Evolutionary conservation across 805 yeast species (phyloP).

Genomic region (Wickerhamomyces mucosus): DNA sequence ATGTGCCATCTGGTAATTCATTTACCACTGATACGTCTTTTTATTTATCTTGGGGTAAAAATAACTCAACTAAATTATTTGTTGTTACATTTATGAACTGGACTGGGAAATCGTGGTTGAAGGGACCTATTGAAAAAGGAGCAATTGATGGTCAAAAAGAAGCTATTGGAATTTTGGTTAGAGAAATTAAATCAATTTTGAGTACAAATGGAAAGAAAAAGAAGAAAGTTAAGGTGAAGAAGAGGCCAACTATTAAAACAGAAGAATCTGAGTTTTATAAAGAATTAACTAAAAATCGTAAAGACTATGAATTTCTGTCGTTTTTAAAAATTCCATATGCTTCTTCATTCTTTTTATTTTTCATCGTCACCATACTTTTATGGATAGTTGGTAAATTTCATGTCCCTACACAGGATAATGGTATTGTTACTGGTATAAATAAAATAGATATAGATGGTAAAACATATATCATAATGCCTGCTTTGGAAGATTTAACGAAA

Average conservation of each 20-base stretch:
- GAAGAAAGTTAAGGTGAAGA: constrained; percentile 1
- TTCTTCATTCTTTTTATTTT: not conserved
- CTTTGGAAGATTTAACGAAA: constrained; percentile 5
- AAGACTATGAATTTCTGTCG: constrained; percentile 3
- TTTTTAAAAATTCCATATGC: not conserved
- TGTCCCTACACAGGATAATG: not conserved
- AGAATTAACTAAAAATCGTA: not conserved
- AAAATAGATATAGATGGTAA: constrained; percentile 16
- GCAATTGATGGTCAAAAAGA: constrained; percentile 68
- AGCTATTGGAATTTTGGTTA: constrained; percentile 35
- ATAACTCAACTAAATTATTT: constrained; percentile 41
- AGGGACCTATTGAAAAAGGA: constrained; percentile 68
- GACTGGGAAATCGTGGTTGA: constrained; percentile 71
- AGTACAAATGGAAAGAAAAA: constrained; percentile 10
- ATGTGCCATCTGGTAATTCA: constrained; percentile 81
- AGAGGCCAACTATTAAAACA: not conserved
- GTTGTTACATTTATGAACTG: constrained; percentile 55
- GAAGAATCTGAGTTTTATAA: not conserved
- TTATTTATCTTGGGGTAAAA: constrained; percentile 54
- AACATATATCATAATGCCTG: constrained; percentile 16
- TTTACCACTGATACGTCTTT: constrained; percentile 55
- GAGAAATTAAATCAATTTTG: constrained; percentile 27
- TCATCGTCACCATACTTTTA: not conserved
- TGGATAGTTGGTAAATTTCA: not conserved
- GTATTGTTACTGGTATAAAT: constrained; percentile 1